phyloP scores from a whole-genome alignment of 148 eudicot species.

The Fagopyrum homotropicum region DNA sequence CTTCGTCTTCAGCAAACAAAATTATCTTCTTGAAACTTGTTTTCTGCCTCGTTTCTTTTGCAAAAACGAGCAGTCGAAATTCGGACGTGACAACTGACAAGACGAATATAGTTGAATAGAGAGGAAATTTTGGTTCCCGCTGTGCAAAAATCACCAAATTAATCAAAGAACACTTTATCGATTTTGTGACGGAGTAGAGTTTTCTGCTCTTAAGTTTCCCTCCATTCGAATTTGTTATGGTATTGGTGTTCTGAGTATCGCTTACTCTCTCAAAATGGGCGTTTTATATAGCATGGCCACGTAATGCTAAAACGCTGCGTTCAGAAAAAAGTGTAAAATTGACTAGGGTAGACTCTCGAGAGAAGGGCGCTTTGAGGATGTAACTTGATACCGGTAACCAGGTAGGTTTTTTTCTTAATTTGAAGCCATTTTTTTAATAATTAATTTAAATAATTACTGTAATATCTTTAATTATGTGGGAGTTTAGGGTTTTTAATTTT shows the following conservation, averaged over 20 bases:
- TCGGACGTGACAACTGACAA: not conserved
- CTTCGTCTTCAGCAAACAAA: constrained; percentile 3
- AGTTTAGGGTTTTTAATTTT: no score
- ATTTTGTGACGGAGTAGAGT: not conserved
- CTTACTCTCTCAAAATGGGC: constrained; percentile 7
- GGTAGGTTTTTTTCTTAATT: not conserved
- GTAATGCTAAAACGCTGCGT: constrained; percentile 9
- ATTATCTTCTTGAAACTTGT: constrained; percentile 4
- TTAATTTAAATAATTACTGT: no score
- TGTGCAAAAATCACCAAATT: not conserved
- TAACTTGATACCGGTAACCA: not conserved
- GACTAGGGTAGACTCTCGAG: not conserved
- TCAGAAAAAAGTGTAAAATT: not conserved
- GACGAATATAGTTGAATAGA: not conserved
- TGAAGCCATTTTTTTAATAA: no score
- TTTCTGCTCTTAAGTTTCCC: not conserved
- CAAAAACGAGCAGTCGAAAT: constrained; percentile 4
- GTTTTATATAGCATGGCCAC: not conserved
- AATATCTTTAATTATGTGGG: no score
- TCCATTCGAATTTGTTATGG: constrained; percentile 4
- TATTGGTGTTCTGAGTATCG: not conserved
- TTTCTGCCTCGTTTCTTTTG: not conserved
- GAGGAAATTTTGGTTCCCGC: constrained; percentile 4
- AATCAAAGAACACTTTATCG: constrained; percentile 9
- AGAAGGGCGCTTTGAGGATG: not conserved